Conservation (phyloP, 225 moss, liverwort and hornwort genomes). For the Pleurozium schreberi region DNA sequence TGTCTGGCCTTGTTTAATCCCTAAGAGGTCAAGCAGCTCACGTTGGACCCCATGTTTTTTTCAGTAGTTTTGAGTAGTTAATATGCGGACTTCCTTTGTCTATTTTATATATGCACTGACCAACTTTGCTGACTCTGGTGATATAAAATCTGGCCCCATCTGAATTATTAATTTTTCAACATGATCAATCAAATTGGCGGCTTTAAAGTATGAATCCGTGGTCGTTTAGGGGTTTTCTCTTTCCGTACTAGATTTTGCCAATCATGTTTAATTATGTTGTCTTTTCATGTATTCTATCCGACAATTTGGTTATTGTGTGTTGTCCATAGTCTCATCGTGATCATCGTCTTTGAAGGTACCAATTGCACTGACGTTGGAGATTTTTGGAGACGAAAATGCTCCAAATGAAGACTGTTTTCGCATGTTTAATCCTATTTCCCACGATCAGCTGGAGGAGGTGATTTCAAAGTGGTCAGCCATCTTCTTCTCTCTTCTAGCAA, state of each 20-base stretch:
- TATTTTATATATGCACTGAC: neutral
- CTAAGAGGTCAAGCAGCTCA: neutral
- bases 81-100: neutral
- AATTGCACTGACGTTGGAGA: slow-evolving; percentile 39
- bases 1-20: neutral
- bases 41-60: neutral
- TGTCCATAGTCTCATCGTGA: neutral
- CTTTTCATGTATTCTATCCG: neutral
- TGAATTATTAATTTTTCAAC: neutral
- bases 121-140: neutral
- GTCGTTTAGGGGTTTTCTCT: neutral
- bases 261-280: neutral
- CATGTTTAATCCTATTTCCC: slow-evolving; percentile 46
- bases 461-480: slow-evolving; percentile 39
- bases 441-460: slow-evolving; percentile 28
- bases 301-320: neutral
- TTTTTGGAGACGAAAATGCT: slow-evolving; percentile 44
- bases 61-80: neutral
- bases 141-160: neutral
- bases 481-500: slow-evolving; percentile 37
- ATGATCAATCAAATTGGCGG: neutral
- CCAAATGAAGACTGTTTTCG: slow-evolving; percentile 58
- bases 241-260: neutral
- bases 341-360: slow-evolving; percentile 17
- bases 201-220: neutral